A percentile compares a stretch with the other conserved stretches of the same genome.
phyloP scores from a whole-genome alignment of 805 yeast species.

The Metschnikowia gelsemii region DNA sequence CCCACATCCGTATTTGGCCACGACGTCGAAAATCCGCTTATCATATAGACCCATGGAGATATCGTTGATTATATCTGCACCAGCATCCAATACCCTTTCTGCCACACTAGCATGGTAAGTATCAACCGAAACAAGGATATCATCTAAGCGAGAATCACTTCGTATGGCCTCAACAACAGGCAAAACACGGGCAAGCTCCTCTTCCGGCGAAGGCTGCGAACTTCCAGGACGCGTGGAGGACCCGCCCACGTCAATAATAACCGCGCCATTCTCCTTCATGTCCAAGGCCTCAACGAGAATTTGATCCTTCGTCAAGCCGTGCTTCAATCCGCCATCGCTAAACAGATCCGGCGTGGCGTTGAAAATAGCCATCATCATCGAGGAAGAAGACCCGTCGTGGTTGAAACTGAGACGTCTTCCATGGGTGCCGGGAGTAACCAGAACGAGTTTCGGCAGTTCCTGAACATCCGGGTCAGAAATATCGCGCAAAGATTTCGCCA shows the following conservation, averaged over 20 bases:
- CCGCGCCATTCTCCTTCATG: conserved; percentile 61
- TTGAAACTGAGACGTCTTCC: conserved; percentile 38
- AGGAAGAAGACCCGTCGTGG: conserved; percentile 45
- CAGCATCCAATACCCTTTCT: conserved; percentile 58
- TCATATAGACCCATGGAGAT: conserved; percentile 80
- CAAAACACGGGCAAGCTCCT: conserved; percentile 67
- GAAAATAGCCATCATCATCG: conserved; percentile 81
- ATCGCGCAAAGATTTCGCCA: conserved; percentile 46
- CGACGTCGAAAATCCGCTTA: conserved; percentile 58
- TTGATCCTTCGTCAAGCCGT: conserved; percentile 31
- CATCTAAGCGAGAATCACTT: conserved; percentile 33
- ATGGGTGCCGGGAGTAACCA: conserved; percentile 45
- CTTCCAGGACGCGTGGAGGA: conserved; percentile 89
- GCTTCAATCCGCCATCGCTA: conserved; percentile 74
- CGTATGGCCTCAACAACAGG: conserved; percentile 69
- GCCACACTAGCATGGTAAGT: conserved; percentile 84
- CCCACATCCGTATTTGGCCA: conserved; percentile 71
- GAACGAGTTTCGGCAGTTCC: conserved; percentile 50
- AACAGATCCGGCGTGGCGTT: conserved; percentile 94
- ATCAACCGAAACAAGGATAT: conserved; percentile 73
- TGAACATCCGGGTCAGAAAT: conserved; percentile 44
- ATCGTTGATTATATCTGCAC: conserved; percentile 92
- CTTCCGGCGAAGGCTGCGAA: conserved; percentile 55
- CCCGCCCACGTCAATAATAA: conserved; percentile 89
- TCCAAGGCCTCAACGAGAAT: conserved; percentile 47